Base-by-base conservation (phyloP, 2,329 filamentous ascomycete genomes). In the Pyrenochaeta sp. region DNA sequence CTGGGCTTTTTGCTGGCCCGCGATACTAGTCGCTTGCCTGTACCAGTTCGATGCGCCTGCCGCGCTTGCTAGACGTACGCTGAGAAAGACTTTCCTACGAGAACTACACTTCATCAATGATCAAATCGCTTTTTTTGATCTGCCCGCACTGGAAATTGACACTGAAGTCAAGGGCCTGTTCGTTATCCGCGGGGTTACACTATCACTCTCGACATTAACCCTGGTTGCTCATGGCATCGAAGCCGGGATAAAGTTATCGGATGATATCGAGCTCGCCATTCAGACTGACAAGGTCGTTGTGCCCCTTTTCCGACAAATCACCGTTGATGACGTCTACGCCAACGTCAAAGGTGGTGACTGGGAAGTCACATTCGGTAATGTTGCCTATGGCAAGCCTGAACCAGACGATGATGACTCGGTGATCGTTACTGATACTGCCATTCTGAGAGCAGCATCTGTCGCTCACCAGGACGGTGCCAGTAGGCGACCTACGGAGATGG, bases 91-190 rank as follows among this genome's bases (percentile, higher is more conserved):
- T 0, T 68, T 82, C 9, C 68, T 79, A 23, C 65, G 77, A 40
- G 70, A 79, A 32, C 60, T 82, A 18, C 79, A 83, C 51, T 83
- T 84, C 60, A 79, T 81, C 55, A 78, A 79, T 41, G 82, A 84
- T 53, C 79, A 79, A 52, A 75, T 85, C 49, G 81, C 80, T 2
- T 69, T 81, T 46, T 81, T 82, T 56, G 75, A 80, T 45, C 62
- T 82, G 6, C 81, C 83, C 0, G 82, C 81, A 1, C 64, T 85
- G 46, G 82, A 84, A 60, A 83, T 85, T 37, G 82, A 85, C 58
- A 82, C 78, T 0, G 80, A 83, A 21, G 80, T 83, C 12, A 76
- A 81, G 56, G 83, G 82, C 0, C 67, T 84, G 15, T 78, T 85
- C 61, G 81, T 82, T 6, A 74, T 84, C 35, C 74, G 82, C n/a